Percentiles rank a stretch among this genome's conserved stretches.
Conservation (phyloP, 2,329 filamentous ascomycete species). For the Alternaria sp. region DNA sequence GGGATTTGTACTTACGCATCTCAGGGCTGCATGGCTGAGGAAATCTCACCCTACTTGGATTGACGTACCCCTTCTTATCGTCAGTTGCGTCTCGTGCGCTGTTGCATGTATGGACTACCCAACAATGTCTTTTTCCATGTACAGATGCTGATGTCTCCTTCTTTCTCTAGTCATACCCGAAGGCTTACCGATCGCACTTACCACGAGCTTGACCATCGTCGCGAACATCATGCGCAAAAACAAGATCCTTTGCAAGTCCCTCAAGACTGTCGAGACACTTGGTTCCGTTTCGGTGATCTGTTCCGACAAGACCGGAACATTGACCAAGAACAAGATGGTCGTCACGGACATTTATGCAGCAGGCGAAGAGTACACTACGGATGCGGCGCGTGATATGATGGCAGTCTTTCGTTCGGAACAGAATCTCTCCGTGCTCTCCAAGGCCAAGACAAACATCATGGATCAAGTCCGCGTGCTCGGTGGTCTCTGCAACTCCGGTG, state of each 20-base stretch:
- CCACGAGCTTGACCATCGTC: constrained; percentile 73
- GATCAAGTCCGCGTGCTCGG: constrained; percentile 66
- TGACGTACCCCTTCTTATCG: constrained; percentile 73
- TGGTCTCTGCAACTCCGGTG: constrained; percentile 75
- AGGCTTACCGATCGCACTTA: constrained; percentile 47
- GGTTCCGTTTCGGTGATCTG: constrained; percentile 76
- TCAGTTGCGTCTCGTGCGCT: constrained; percentile 72
- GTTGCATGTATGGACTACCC: constrained; percentile 19
- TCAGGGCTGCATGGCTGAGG: constrained; percentile 72
- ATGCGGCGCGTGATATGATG: constrained; percentile 55
- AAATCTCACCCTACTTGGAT: constrained; percentile 73
- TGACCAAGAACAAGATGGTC: constrained; percentile 74
- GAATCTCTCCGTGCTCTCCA: constrained; percentile 30
- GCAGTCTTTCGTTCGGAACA: constrained; percentile 47
- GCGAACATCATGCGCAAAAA: constrained; percentile 79
- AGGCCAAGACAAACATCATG: constrained; percentile 40
- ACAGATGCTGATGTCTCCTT: neutral
- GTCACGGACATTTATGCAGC: constrained; percentile 73
- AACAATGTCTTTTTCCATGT: neutral
- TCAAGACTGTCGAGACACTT: constrained; percentile 79
- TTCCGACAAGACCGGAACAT: constrained; percentile 77
- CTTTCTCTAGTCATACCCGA: constrained; percentile 67
- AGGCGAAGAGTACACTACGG: constrained; percentile 56
- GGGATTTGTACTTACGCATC: constrained; percentile 13
- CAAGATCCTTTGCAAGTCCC: constrained; percentile 78